phyloP scores from a whole-genome alignment of 768 basidiomycete genomes.

The Phaeotremella fagi region DNA sequence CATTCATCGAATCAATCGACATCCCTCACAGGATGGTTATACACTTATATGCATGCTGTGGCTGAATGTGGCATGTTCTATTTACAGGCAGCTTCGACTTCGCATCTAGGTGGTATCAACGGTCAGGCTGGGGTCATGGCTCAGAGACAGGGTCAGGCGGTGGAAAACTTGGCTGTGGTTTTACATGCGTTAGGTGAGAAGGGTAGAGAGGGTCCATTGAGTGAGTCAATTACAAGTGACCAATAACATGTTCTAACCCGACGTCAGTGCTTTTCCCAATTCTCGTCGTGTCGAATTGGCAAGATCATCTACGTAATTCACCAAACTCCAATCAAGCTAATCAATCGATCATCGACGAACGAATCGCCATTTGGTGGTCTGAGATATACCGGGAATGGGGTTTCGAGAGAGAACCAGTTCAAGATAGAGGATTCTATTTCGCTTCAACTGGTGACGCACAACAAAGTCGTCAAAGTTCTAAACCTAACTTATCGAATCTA shows the following conservation, averaged over 20 bases:
- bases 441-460: not conserved
- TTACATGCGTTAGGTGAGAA: constrained; percentile 36
- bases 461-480: not conserved
- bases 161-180: constrained; percentile 44
- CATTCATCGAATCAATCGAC: constrained; percentile 27
- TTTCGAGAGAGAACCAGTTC: constrained; percentile 16
- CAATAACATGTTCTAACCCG: not conserved
- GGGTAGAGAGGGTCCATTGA: constrained; percentile 37
- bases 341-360: constrained; percentile 26
- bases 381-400: constrained; percentile 36
- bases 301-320: constrained; percentile 29
- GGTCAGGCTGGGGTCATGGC: constrained; percentile 13
- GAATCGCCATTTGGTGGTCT: constrained; percentile 30
- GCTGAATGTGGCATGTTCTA: constrained; percentile 48
- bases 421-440: constrained; percentile 18
- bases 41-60: constrained; percentile 44
- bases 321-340: constrained; percentile 6
- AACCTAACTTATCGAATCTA: not conserved
- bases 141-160: constrained; percentile 42
- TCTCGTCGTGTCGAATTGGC: constrained; percentile 42
- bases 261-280: constrained; percentile 42
- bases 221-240: constrained; percentile 22
- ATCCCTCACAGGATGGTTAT: constrained; percentile 37
- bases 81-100: constrained; percentile 41
- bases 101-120: constrained; percentile 7